Base-by-base conservation (phyloP, 2,329 filamentous ascomycete species). In the Clonostachys sp. region DNA sequence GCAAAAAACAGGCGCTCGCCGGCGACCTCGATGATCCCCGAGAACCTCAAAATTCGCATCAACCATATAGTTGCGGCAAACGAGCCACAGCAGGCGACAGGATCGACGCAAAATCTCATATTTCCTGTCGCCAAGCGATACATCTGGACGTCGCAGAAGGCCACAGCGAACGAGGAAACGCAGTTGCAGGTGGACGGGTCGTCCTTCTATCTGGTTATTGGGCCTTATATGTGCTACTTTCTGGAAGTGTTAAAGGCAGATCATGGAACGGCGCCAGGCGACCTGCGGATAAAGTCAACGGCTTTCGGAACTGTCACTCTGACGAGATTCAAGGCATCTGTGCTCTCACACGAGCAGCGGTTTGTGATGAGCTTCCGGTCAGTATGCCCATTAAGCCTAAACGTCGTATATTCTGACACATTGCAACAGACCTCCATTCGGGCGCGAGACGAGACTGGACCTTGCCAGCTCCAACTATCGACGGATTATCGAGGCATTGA, bases 341-440 rank as follows among this genome's bases (percentile, higher is more conserved):
- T 75, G 54, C 62, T 65, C 3, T 66, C 70, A 4, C 72, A 78
- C 49, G 77, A 81, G 53, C 78, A 82, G 58, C 67, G 78, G 14
- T 81, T 82, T 54, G 69, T 74, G 35, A 68, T 82, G 53, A 66
- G 69, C 30, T 81, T 81, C 55, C 73, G 77, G 72, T 78, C 63
- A 62, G 71, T 50, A 30, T 30, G 8, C 8, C 24, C 8, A 30
- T 30, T 30, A 2, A 30, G 3, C 36, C 4, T n/a, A 39, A 39
- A 12, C 36, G 14, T 9, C 36, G 12, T 35, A 17, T 2, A 7
- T 17, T 12, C 16, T 16, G 12, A 16, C 16, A 13, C 9, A 39
- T n/a, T 18, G 7, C 7, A n/a, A n/a, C 43, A 74, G 71, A 20
- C 52, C 68, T 41, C 72, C 72, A 4, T 63, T 75, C 42, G 68